A percentile compares a stretch with the other conserved stretches of the same genome.
Evolutionary conservation across 179 eudicot species (phyloP).

Genomic region (Actinidia chinensis): DNA sequence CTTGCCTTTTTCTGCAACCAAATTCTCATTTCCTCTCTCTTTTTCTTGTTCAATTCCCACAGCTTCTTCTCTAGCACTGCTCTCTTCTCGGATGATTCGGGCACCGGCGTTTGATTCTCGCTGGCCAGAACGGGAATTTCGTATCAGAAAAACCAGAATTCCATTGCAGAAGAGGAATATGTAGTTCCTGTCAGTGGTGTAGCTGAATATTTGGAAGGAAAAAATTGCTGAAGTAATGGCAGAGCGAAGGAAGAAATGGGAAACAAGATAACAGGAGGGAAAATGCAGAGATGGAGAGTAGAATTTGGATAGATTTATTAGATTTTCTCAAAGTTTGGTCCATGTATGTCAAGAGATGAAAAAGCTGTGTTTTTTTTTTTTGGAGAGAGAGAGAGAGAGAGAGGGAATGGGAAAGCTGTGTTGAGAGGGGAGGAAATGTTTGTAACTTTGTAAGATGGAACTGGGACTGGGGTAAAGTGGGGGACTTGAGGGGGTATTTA

Average conservation of each 20-base stretch:
- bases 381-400: no score
- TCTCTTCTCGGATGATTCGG: constrained; percentile 13
- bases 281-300: constrained; percentile 26
- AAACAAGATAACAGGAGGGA: constrained; percentile 28
- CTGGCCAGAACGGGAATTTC: constrained; percentile 15
- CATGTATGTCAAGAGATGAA: no score
- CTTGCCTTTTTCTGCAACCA: not conserved
- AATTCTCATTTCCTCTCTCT: constrained; percentile 2
- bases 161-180: constrained; percentile 46
- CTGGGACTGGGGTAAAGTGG: no score
- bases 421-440: no score
- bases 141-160: constrained; percentile 31
- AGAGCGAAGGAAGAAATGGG: constrained; percentile 8
- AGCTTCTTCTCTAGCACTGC: constrained; percentile 6
- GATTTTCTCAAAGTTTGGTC: no score
- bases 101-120: not conserved
- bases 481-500: no score
- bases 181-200: constrained; percentile 32
- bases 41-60: constrained; percentile 12
- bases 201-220: constrained; percentile 20
- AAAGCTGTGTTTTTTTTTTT: no score
- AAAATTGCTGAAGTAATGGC: not conserved
- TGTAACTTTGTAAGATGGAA: no score
- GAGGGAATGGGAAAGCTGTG: no score
- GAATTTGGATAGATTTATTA: constrained; percentile 27